Percentiles rank a stretch among this genome's conserved stretches.
Evolutionary conservation across 352 stramenopile genomes (phyloP).

Genomic region (Phytophthora podocarpi): DNA sequence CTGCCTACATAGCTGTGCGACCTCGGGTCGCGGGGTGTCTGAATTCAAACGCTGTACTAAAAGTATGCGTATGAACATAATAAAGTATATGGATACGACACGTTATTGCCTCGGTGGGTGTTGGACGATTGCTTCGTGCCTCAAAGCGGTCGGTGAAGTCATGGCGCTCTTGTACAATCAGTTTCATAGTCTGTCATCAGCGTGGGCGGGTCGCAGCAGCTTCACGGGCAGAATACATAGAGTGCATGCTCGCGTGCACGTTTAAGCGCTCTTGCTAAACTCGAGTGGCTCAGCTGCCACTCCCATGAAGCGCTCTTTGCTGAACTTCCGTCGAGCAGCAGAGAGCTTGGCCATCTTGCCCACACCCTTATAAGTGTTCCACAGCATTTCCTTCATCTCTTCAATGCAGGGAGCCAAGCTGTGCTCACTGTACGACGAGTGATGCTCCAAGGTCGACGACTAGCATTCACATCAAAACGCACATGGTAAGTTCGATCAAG

Average conservation of each 20-base stretch:
- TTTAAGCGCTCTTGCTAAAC: slow-evolving; percentile 51
- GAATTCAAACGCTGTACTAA: not conserved
- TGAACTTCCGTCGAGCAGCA: slow-evolving; percentile 86
- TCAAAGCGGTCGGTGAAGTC: slow-evolving; percentile 16
- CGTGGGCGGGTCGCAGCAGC: slow-evolving; percentile 15
- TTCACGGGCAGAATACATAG: slow-evolving; percentile 29
- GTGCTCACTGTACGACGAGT: slow-evolving; percentile 78
- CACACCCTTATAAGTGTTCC: slow-evolving; percentile 70
- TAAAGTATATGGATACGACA: slow-evolving; percentile 43
- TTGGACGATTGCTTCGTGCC: slow-evolving; percentile 20
- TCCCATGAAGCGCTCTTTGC: slow-evolving; percentile 80
- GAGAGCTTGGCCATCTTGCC: slow-evolving; percentile 81
- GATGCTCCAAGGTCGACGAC: slow-evolving; percentile 74
- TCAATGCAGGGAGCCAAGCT: slow-evolving; percentile 65
- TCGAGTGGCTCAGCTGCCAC: slow-evolving; percentile 66
- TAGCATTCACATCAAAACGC: slow-evolving; percentile 26
- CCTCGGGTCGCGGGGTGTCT: not conserved
- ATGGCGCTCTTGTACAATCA: slow-evolving; percentile 41
- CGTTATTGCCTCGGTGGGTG: slow-evolving; percentile 20
- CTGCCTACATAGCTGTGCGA: not conserved
- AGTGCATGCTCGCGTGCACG: slow-evolving; percentile 20
- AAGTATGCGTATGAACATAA: slow-evolving; percentile 19
- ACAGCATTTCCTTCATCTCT: slow-evolving; percentile 83
- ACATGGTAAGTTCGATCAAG: slow-evolving; percentile 10
- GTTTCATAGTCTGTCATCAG: slow-evolving; percentile 35